These are phyloP conservation scores for Amanita inopinata DNA, from an alignment of 768 basidiomycete genomes.

Conservation along the genomic window DNA sequence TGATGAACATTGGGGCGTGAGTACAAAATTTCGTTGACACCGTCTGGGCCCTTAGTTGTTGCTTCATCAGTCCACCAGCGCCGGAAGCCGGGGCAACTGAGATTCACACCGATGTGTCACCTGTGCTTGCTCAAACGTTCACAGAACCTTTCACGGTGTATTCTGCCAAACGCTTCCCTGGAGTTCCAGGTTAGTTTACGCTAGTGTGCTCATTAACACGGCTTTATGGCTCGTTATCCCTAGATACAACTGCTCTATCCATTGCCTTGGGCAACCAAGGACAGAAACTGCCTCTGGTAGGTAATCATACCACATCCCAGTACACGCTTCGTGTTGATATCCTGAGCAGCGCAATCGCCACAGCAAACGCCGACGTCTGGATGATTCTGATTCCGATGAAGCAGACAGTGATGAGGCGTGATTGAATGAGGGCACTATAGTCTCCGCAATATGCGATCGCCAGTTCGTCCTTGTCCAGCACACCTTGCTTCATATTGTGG, in stretches of 20 bases:
- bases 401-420: conserved; percentile 55
- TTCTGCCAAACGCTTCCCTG: conserved; percentile 92
- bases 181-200: conserved; percentile 66
- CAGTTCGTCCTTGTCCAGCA: neutral
- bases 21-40: conserved; percentile 26
- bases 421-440: neutral
- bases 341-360: conserved; percentile 66
- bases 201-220: neutral
- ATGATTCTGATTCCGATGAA: conserved; percentile 55
- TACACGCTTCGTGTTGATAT: conserved; percentile 13
- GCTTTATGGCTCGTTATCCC: conserved; percentile 7
- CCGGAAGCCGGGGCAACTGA: conserved; percentile 57
- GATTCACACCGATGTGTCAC: conserved; percentile 60
- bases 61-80: conserved; percentile 47
- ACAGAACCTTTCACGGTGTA: conserved; percentile 80
- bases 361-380: conserved; percentile 54
- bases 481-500: neutral
- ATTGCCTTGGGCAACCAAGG: conserved; percentile 87
- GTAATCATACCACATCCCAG: conserved; percentile 12
- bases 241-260: conserved; percentile 84
- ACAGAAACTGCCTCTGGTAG: conserved; percentile 80
- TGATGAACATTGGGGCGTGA: conserved; percentile 90
- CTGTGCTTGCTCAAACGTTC: conserved; percentile 77
- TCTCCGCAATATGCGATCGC: conserved; percentile 1
- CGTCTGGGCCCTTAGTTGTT: conserved; percentile 4